These are phyloP conservation scores for Phytophthora crassamura DNA, from an alignment of 352 stramenopile genomes.

Conservation along the genomic window DNA sequence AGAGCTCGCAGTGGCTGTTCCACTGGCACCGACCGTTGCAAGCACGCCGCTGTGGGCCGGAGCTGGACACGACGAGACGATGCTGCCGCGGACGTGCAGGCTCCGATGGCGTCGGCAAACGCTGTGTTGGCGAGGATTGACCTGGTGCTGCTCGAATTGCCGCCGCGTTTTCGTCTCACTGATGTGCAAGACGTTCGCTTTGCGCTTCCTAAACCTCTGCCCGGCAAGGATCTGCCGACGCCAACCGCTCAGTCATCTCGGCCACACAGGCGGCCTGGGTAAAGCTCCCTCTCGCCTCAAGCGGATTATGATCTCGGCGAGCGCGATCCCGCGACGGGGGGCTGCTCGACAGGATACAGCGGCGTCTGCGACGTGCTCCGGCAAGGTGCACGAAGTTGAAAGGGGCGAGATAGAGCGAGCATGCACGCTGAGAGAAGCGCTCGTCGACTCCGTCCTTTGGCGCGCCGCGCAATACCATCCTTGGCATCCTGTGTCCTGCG, in stretches of 20 bases:
- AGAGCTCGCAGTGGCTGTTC: background rate
- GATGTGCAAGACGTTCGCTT: constrained; percentile 29
- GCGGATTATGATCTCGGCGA: constrained; percentile 20
- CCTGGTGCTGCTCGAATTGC: constrained; percentile 20
- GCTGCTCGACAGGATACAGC: constrained; percentile 28
- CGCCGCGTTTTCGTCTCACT: constrained; percentile 26
- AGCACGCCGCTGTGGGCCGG: constrained; percentile 4
- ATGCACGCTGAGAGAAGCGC: constrained; percentile 3
- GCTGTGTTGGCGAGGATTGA: background rate
- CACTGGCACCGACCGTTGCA: constrained; percentile 9
- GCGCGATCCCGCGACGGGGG: constrained; percentile 20
- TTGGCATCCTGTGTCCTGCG: constrained; percentile 28
- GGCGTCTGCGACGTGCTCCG: constrained; percentile 32
- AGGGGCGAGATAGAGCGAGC: constrained; percentile 38
- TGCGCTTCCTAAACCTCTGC: constrained; percentile 23
- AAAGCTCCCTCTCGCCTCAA: background rate
- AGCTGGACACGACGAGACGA: constrained; percentile 8
- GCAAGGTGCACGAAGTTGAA: constrained; percentile 20
- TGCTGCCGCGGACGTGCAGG: constrained; percentile 5
- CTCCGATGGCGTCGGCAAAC: constrained; percentile 3
- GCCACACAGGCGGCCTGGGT: too few relatives aligned
- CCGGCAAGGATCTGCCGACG: constrained; percentile 21
- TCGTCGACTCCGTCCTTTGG: background rate
- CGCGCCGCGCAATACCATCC: background rate
- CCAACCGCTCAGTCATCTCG: constrained; percentile 14